phyloP scores from a whole-genome alignment of 2,329 filamentous ascomycete genomes.

The Parasarocladium wereldwijsianum region DNA sequence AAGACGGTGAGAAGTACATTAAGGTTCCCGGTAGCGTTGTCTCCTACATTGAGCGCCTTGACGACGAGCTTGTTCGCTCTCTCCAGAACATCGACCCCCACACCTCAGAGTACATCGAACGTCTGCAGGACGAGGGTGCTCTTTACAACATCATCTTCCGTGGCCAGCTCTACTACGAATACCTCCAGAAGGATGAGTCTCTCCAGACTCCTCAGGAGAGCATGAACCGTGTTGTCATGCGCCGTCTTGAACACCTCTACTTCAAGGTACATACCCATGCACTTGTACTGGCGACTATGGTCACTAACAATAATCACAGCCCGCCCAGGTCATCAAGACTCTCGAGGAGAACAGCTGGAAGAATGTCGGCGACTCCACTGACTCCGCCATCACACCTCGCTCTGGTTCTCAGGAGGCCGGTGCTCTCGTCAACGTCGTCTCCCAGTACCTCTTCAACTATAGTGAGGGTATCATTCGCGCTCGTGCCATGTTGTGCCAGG shows the following conservation, averaged over 20 bases:
- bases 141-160: slow-evolving; percentile 90
- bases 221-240: slow-evolving; percentile 84
- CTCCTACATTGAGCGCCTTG: slow-evolving; percentile 85
- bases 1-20: slow-evolving; percentile 64
- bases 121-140: slow-evolving; percentile 75
- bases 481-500: slow-evolving; percentile 93
- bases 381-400: slow-evolving; percentile 72
- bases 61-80: slow-evolving; percentile 95
- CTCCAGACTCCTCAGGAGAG: slow-evolving; percentile 71
- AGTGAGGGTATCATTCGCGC: slow-evolving; percentile 94
- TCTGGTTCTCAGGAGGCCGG: slow-evolving; percentile 51
- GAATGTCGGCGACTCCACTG: slow-evolving; percentile 49
- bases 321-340: slow-evolving; percentile 80
- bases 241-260: slow-evolving; percentile 91
- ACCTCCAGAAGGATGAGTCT: slow-evolving; percentile 52
- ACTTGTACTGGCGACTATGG: too few relatives aligned
- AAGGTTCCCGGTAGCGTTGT: slow-evolving; percentile 88
- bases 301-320: too few relatives aligned
- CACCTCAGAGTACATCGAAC: slow-evolving; percentile 96
- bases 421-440: slow-evolving; percentile 70
- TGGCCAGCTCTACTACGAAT: slow-evolving; percentile 77
- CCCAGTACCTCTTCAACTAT: slow-evolving; percentile 87
- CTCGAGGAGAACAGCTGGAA: slow-evolving; percentile 94
- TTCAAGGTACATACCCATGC: slow-evolving; percentile 85
- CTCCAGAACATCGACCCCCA: slow-evolving; percentile 95